A percentile compares a stretch with the other conserved stretches of the same genome.
These are phyloP conservation scores for Hymenoscyphus occultus DNA, from an alignment of 2,329 filamentous ascomycete genomes.

Conservation along the genomic window DNA sequence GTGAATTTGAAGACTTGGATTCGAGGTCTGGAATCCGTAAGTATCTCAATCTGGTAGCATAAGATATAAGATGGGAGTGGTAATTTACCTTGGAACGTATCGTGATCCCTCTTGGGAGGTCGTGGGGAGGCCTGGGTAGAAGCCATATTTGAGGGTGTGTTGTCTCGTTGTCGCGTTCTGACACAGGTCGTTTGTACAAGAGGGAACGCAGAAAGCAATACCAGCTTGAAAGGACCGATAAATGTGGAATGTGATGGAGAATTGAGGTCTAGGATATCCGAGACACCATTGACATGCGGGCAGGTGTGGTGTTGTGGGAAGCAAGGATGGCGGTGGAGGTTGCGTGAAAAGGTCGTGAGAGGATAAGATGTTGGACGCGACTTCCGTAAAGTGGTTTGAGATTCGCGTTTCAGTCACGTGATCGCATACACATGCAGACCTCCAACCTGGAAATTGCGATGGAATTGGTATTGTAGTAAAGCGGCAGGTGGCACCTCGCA, in stretches of 20 bases:
- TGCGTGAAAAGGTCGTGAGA: neutral
- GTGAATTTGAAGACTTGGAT: conserved; percentile 1
- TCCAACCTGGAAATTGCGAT: neutral
- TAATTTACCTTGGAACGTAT: conserved; percentile 15
- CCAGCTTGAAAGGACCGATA: neutral
- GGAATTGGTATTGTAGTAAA: neutral
- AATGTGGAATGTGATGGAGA: neutral
- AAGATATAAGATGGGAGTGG: neutral
- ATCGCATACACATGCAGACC: too few relatives aligned
- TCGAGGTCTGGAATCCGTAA: neutral
- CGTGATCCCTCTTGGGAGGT: conserved; percentile 18
- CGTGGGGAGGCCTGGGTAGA: conserved; percentile 7
- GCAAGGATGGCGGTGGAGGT: conserved; percentile 9
- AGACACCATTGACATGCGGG: neutral
- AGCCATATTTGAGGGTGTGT: neutral
- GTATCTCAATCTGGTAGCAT: neutral
- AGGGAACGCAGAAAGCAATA: neutral
- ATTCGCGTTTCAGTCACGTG: conserved; percentile 16
- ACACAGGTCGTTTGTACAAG: neutral
- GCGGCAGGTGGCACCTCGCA: neutral
- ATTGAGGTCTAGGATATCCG: neutral
- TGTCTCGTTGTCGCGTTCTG: neutral
- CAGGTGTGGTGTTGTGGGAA: conserved; percentile 5
- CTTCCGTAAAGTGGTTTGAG: conserved; percentile 17
- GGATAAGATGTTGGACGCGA: conserved; percentile 16